A percentile compares a stretch with the other conserved stretches of the same genome.
Evolutionary conservation across 345 rosid genomes (phyloP).

Genomic region (Hypericum androsaemum): DNA sequence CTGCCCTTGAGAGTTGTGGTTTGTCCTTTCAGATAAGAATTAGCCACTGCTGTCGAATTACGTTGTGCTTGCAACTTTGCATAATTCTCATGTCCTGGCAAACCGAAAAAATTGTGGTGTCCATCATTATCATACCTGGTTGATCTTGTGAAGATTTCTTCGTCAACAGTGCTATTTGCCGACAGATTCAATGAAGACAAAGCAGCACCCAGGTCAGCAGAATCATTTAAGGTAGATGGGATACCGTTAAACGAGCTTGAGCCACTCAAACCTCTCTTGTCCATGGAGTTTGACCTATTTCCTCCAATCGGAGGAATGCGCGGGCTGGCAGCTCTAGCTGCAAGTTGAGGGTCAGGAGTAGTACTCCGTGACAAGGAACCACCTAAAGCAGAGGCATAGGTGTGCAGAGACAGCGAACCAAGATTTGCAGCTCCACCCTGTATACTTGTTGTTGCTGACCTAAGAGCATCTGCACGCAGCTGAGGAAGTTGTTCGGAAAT

Average conservation of each 20-base stretch:
- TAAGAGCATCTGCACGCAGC: slow-evolving; percentile 29
- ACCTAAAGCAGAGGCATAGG: slow-evolving; percentile 55
- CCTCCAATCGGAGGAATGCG: slow-evolving; percentile 48
- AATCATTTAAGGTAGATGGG: slow-evolving; percentile 26
- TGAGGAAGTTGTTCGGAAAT: slow-evolving; percentile 38
- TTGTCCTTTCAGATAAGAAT: slow-evolving; percentile 28
- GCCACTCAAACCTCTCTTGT: slow-evolving; percentile 30
- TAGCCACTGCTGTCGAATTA: slow-evolving; percentile 19
- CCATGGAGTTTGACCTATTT: slow-evolving; percentile 37
- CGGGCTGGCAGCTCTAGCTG: slow-evolving; percentile 51
- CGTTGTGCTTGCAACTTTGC: slow-evolving; percentile 19
- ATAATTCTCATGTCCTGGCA: slow-evolving; percentile 26
- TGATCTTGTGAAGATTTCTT: slow-evolving; percentile 24
- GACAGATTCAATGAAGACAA: slow-evolving; percentile 52
- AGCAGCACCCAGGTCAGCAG: slow-evolving; percentile 39
- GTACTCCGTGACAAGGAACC: slow-evolving; percentile 50
- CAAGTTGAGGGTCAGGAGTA: slow-evolving; percentile 56
- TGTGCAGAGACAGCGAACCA: slow-evolving; percentile 37
- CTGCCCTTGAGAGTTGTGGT: slow-evolving; percentile 27
- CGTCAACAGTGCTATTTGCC: slow-evolving; percentile 24
- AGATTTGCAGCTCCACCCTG: slow-evolving; percentile 23
- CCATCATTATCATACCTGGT: slow-evolving; percentile 28
- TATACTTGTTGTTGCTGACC: slow-evolving; percentile 27
- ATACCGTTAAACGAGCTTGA: slow-evolving; percentile 31
- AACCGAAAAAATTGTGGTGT: slow-evolving; percentile 24